Base-by-base conservation (phyloP, 2,329 filamentous ascomycete species). In the Paramyrothecium roridum region DNA sequence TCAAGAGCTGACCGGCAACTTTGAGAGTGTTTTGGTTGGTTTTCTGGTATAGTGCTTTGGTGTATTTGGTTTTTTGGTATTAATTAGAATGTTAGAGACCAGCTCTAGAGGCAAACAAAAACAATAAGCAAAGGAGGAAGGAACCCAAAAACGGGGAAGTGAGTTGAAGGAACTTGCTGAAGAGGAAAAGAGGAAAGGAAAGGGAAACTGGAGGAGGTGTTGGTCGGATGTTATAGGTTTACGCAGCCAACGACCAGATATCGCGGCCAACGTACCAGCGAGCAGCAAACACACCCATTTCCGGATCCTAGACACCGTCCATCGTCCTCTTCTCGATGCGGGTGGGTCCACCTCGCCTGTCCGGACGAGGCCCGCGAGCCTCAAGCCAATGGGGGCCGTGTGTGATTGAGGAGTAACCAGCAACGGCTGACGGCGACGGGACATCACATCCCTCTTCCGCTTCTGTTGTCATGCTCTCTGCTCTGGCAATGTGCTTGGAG, bases 121-220 rank as follows among this genome's bases (percentile, higher is more conserved):
- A 67, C 68, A 64, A 70, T 66, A 67, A 65, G 62, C 62, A 65
- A 72, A 67, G 71, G 67, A 67, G 69, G 66, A 68, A 61, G 62
- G 62, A 61, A 62, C 68, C 69, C 65, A 69, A 77, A 80, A 83
- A 78, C 73, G 74, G 79, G 76, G 77, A 79, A 79, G 79, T 69
- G 73, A 70, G 65, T 68, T 76, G 80, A 80, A 61, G 73, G 68
- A 76, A 77, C 85, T 89, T 89, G 86, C 86, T 87, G 80, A 80
- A 80, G 85, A 84, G 66, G 66, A 67, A 67, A 75, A 74, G 72
- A 76, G 76, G 69, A 65, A 73, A 73, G 74, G 67, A 68, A 65
- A 70, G 66, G 65, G 68, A 64, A 66, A 64, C 66, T 48, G 57
- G 65, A 63, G 66, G 67, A 67, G 69, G 69, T 68, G 67, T 68